phyloP scores from a whole-genome alignment of 139 green algal species.

The Chlamydomonas incerta region DNA sequence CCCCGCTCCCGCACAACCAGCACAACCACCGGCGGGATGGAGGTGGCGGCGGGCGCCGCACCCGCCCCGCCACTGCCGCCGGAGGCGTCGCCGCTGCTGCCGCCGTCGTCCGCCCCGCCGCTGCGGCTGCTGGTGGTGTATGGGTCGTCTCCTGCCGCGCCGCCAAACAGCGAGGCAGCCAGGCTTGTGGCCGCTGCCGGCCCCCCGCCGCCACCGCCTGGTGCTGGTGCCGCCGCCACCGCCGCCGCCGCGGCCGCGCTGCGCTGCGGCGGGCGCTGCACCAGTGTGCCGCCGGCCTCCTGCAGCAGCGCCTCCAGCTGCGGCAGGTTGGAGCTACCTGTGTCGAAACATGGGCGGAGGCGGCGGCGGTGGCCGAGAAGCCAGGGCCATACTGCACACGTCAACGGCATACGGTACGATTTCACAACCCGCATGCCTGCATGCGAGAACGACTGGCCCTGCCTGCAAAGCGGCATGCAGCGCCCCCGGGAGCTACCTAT shows the following conservation, averaged over 20 bases:
- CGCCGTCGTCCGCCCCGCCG: background rate
- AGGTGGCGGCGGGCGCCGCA: too few species aligned
- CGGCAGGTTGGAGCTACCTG: too few species aligned
- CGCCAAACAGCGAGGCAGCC: constrained; percentile 5
- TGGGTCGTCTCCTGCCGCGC: background rate
- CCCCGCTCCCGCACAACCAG: background rate
- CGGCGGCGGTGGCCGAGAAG: too few species aligned
- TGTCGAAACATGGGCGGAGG: too few species aligned
- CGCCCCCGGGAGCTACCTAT: background rate
- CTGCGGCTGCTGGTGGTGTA: background rate
- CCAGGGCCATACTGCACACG: too few species aligned
- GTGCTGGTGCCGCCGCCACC: too few species aligned
- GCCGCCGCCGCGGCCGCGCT: too few species aligned
- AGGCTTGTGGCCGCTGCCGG: background rate
- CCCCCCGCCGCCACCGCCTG: background rate
- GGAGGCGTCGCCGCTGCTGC: background rate
- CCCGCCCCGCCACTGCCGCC: background rate
- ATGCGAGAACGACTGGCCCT: too few species aligned
- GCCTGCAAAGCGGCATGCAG: too few species aligned
- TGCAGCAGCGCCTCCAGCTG: constrained; percentile 8
- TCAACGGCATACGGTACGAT: too few species aligned
- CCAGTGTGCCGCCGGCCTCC: background rate
- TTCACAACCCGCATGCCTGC: too few species aligned
- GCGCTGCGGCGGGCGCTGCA: background rate
- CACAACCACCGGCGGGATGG: background rate